Base-by-base conservation (phyloP, 1,284 basidiomycete species). In the Rugosomyces carneus region DNA sequence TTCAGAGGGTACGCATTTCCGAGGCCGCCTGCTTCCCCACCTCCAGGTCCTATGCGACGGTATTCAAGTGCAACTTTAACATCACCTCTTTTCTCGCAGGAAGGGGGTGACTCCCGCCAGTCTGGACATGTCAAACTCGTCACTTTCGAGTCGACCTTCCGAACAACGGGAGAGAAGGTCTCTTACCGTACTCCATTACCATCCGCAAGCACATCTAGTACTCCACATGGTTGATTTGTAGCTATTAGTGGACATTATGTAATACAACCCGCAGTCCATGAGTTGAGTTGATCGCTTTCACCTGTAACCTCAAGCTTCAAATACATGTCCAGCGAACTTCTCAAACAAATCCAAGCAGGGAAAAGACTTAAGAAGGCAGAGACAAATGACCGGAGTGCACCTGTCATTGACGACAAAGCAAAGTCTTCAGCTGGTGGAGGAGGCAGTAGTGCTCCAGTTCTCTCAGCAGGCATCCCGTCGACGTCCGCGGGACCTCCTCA, bases 361-460 rank as follows among this genome's bases (percentile, higher is more conserved):
- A 91, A 79, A 65, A 76, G 53, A 48, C 72, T 93, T 47, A 92
- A 84, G 71, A 93, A 93, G 65, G 68, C 87, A 9, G 72, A 77
- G 49, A 94, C 90, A 5, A 76, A 82, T 73, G 93, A 94, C 62
- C 77, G 86, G 36, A 93, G 90, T 59, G 81, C 69, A 5, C 89
- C 91, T 0, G 16, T 54, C 0, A 47, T 93, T n/a, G n/a, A n/a
- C 42, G 86, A 84, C 1, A 57, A 62, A 16, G 57, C 69, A 4
- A 78, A 77, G 55, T 67, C 68, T 5, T 37, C 40, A 5, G 70
- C 69, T 8, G 69, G 71, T n/a, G 70, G 68, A 3, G 63, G 63
- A 20, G 67, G 66, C 15, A 7, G 21, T 3, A n/a, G n/a, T n/a
- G n/a, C n/a, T n/a, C 60, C 65, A 37, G 38, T 40, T 5, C 36